Percentiles rank a stretch among this genome's conserved stretches.
phyloP scores from a whole-genome alignment of 202 grass and related monocot genomes.

The Carex sylvatica region DNA sequence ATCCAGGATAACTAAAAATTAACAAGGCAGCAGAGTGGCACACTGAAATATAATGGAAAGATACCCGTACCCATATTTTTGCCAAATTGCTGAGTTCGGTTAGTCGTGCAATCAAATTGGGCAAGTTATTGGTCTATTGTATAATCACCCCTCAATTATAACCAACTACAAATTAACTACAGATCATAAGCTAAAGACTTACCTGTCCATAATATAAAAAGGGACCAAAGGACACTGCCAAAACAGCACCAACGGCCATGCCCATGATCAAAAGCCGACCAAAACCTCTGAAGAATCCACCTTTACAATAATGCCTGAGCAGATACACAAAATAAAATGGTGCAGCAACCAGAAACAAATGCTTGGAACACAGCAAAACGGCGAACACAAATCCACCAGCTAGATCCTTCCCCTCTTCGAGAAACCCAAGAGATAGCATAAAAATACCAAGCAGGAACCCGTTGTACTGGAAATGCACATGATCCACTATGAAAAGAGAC shows the following conservation, averaged over 20 bases:
- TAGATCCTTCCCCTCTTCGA: slow-evolving; percentile 73
- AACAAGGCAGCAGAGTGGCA: not conserved
- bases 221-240: slow-evolving; percentile 56
- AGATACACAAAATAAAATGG: slow-evolving; percentile 81
- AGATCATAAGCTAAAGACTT: slow-evolving; percentile 22
- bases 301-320: slow-evolving; percentile 79
- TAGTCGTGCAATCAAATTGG: not conserved
- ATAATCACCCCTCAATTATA: slow-evolving; percentile 2
- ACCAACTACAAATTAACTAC: not conserved
- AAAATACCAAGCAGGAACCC: slow-evolving; percentile 79
- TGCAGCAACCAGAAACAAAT: slow-evolving; percentile 75
- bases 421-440: slow-evolving; percentile 55
- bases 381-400: slow-evolving; percentile 64
- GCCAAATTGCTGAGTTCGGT: not conserved
- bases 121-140: not conserved
- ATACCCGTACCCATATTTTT: not conserved
- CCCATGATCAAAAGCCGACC: slow-evolving; percentile 58
- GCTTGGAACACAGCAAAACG: slow-evolving; percentile 70
- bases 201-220: slow-evolving; percentile 90
- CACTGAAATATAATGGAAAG: not conserved
- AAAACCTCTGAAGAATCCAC: slow-evolving; percentile 45
- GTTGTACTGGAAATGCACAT: slow-evolving; percentile 94
- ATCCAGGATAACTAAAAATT: not conserved
- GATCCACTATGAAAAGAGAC: slow-evolving; percentile 70
- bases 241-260: slow-evolving; percentile 46